Percentiles rank a stretch among this genome's conserved stretches.
These are phyloP conservation scores for Rosellinia necatrix DNA, from an alignment of 2,329 filamentous ascomycete genomes.

Conservation along the genomic window DNA sequence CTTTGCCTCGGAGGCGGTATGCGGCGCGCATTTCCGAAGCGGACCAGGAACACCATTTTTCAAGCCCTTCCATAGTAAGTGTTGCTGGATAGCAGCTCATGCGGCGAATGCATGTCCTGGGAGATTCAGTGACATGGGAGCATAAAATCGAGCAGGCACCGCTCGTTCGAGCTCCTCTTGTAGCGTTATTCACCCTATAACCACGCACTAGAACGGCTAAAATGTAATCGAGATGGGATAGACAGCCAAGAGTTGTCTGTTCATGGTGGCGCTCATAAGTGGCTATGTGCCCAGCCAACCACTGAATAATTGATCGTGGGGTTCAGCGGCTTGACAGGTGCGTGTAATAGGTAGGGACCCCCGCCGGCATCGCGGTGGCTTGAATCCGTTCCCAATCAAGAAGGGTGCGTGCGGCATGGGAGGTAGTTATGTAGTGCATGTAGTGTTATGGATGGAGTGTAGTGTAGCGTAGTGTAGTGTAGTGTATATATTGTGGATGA, in stretches of 20 bases:
- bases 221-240: background rate
- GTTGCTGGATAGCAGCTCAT: background rate
- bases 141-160: background rate
- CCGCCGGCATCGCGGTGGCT: conserved; percentile 13
- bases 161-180: background rate
- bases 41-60: background rate
- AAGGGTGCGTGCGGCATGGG: background rate
- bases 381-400: conserved; percentile 26
- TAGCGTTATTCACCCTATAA: background rate
- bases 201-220: background rate
- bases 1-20: background rate
- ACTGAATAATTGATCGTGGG: too few relatives aligned
- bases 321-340: too few relatives aligned
- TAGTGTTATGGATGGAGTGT: too few relatives aligned
- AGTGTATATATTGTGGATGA: too few relatives aligned
- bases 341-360: too few relatives aligned
- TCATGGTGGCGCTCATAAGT: background rate
- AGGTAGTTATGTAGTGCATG: background rate
- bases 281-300: too few relatives aligned
- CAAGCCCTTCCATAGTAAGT: background rate
- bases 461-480: too few relatives aligned
- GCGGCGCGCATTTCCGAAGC: conserved; percentile 22
- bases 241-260: background rate
- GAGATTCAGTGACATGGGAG: too few relatives aligned
- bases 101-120: too few relatives aligned